Evolutionary conservation across 2,329 filamentous ascomycete genomes (phyloP).

Genomic region (Sporothrix schenckii): DNA sequence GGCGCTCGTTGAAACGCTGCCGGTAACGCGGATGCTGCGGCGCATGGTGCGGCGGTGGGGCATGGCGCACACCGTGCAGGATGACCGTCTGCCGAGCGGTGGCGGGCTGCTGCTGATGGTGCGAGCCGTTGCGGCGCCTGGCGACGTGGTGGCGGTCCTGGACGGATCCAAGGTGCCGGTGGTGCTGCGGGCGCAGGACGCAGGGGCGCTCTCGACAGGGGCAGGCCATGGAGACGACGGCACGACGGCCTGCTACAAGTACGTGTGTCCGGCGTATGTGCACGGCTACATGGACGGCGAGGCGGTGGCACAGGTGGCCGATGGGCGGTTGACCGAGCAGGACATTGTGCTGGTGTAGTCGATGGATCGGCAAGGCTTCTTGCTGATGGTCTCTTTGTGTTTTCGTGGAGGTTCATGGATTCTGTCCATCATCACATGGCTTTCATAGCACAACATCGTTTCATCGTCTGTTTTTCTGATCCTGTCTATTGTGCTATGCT

Average conservation of each 20-base stretch:
- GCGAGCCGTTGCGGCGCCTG: constrained; percentile 13
- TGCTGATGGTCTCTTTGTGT: not conserved
- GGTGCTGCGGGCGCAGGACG: constrained; percentile 22
- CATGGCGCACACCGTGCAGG: constrained; percentile 10
- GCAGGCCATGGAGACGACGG: too few relatives aligned
- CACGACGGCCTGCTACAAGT: constrained; percentile 13
- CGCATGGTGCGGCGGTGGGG: constrained; percentile 28
- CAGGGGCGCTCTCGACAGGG: too few relatives aligned
- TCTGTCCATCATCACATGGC: too few relatives aligned
- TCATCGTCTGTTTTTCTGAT: not conserved
- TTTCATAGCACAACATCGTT: not conserved
- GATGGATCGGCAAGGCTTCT: too few relatives aligned
- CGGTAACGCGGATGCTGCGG: not conserved
- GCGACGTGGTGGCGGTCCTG: constrained; percentile 31
- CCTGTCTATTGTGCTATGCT: constrained; percentile 20
- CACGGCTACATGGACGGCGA: constrained; percentile 39
- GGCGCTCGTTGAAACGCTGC: not conserved
- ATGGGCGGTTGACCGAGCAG: constrained; percentile 16
- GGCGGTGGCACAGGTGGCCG: constrained; percentile 25
- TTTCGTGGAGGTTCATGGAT: too few relatives aligned
- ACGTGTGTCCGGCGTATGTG: constrained; percentile 35
- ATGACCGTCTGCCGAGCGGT: not conserved
- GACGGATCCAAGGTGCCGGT: constrained; percentile 32
- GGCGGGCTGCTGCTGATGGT: constrained; percentile 28
- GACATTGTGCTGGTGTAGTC: constrained; percentile 18